These are phyloP conservation scores for Phytopythium cucurbitacearum DNA, from an alignment of 352 stramenopile species.

Conservation along the genomic window DNA sequence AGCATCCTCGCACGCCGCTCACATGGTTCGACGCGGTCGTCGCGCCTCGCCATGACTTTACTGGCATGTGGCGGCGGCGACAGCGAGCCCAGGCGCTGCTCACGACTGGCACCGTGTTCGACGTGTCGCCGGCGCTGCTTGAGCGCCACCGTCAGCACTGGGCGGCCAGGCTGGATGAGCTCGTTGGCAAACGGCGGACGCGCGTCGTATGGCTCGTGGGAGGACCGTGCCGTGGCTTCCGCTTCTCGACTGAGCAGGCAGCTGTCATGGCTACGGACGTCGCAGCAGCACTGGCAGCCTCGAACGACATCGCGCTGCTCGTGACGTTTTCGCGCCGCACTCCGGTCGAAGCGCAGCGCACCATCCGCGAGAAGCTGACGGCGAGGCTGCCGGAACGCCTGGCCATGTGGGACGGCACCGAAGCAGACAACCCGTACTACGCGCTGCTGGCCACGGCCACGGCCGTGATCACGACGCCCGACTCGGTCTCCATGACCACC, in stretches of 20 bases:
- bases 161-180: conserved; percentile 17
- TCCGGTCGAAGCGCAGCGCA: conserved; percentile 26
- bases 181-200: conserved; percentile 10
- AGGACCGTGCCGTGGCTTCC: conserved; percentile 60
- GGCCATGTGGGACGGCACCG: conserved; percentile 45
- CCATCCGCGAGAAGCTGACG: conserved; percentile 24
- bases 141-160: conserved; percentile 18
- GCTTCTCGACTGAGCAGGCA: conserved; percentile 30
- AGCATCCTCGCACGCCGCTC: conserved; percentile 58
- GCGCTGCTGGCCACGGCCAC: conserved; percentile 47
- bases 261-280: conserved; percentile 41
- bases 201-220: conserved; percentile 56
- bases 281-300: conserved; percentile 10
- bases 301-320: conserved; percentile 27
- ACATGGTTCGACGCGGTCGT: conserved; percentile 60
- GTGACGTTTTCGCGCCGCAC: conserved; percentile 73
- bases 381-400: conserved; percentile 14
- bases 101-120: conserved; percentile 51
- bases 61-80: not conserved
- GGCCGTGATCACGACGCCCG: conserved; percentile 61
- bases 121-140: conserved; percentile 25
- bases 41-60: conserved; percentile 52
- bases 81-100: conserved; percentile 25
- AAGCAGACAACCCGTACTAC: conserved; percentile 56
- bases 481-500: conserved; percentile 82